These are phyloP conservation scores for Rosa chinensis DNA, from an alignment of 306 rosid genomes.

Conservation along the genomic window DNA sequence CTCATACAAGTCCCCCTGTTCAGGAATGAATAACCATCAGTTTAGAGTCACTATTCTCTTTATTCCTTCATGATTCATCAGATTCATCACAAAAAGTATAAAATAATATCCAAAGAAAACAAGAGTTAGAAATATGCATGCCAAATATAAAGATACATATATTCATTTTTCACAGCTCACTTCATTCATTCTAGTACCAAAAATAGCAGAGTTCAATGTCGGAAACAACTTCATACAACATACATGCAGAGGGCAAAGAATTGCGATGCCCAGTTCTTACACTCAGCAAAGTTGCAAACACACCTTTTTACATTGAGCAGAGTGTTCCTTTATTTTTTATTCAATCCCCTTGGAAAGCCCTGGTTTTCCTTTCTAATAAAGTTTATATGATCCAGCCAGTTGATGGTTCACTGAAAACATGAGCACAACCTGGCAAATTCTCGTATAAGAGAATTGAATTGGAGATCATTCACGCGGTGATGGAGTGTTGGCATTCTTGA, in stretches of 20 bases:
- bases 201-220: background rate
- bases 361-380: conserved; percentile 27
- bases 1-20: no score
- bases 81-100: background rate
- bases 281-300: conserved; percentile 12
- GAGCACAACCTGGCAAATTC: conserved; percentile 11
- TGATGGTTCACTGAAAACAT: conserved; percentile 10
- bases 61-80: background rate
- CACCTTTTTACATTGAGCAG: conserved; percentile 28
- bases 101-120: background rate
- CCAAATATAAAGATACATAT: background rate
- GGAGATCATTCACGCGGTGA: conserved; percentile 24
- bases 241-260: conserved; percentile 4
- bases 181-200: background rate
- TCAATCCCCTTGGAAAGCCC: conserved; percentile 45
- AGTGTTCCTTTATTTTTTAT: conserved; percentile 34
- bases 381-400: conserved; percentile 23
- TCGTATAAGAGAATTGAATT: conserved; percentile 4
- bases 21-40: no score
- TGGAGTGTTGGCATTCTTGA: conserved; percentile 46
- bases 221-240: conserved; percentile 11
- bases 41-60: no score
- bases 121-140: background rate
- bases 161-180: background rate
- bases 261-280: conserved; percentile 15